phyloP scores from a whole-genome alignment of 2,329 filamentous ascomycete genomes.

The Xylaria sp. region DNA sequence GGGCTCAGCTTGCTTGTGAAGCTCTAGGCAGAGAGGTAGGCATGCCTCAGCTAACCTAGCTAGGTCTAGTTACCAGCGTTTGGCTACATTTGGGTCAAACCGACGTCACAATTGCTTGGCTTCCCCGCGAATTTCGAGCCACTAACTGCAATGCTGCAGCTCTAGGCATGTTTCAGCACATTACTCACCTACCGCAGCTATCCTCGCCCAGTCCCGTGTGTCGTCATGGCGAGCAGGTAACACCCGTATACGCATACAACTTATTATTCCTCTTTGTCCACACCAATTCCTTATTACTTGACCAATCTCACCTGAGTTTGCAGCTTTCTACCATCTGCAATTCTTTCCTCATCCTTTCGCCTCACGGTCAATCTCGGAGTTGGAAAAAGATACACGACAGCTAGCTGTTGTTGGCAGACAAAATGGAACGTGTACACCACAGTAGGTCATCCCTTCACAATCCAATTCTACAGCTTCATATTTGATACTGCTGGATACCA shows the following conservation, averaged over 20 bases:
- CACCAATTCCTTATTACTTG: neutral
- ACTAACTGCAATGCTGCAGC: slow-evolving; percentile 16
- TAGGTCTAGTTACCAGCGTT: too few species aligned
- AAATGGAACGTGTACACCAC: slow-evolving; percentile 49
- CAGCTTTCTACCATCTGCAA: neutral
- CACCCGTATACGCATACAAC: neutral
- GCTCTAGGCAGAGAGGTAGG: neutral
- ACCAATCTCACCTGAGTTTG: neutral
- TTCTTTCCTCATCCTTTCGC: neutral
- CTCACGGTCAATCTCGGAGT: neutral
- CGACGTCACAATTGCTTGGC: slow-evolving; percentile 30
- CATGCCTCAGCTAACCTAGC: neutral
- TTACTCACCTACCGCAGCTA: slow-evolving; percentile 25
- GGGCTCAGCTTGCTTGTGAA: neutral
- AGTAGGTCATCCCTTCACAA: slow-evolving; percentile 39
- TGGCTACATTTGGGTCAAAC: slow-evolving; percentile 14
- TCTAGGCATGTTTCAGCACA: slow-evolving; percentile 5
- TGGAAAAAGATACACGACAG: slow-evolving; percentile 5
- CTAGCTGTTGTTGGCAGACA: slow-evolving; percentile 15
- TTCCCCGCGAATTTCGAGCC: slow-evolving; percentile 30
- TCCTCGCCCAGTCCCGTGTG: slow-evolving; percentile 25
- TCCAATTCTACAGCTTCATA: neutral
- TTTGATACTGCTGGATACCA: neutral
- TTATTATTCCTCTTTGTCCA: slow-evolving; percentile 14
- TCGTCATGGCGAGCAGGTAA: slow-evolving; percentile 29